A percentile compares a stretch with the other conserved stretches of the same genome.
These are phyloP conservation scores for Thermothelomyces thermophilus DNA, from an alignment of 2,329 filamentous ascomycete species.

Conservation along the genomic window DNA sequence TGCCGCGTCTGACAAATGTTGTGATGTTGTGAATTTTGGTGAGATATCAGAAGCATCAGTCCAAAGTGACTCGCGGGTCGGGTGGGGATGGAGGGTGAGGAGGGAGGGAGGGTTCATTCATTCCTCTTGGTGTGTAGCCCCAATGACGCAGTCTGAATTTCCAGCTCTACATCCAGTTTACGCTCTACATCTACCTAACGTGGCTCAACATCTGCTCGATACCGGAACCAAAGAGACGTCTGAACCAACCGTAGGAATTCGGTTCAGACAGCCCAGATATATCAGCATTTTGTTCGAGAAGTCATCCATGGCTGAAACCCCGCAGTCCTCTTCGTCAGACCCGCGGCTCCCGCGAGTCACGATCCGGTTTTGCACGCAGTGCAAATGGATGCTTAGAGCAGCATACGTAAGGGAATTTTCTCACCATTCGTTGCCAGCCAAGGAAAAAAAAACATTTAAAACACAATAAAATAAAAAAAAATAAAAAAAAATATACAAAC, in stretches of 20 bases:
- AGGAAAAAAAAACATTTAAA: neutral
- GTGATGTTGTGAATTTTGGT: too few relatives aligned
- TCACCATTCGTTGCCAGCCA: neutral
- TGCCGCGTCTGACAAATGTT: too few relatives aligned
- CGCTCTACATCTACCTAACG: too few relatives aligned
- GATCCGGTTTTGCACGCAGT: slow-evolving; percentile 92
- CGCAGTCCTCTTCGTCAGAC: neutral
- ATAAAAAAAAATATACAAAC: neutral
- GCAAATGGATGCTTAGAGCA: slow-evolving; percentile 82
- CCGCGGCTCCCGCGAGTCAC: slow-evolving; percentile 61
- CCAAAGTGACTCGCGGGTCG: too few relatives aligned
- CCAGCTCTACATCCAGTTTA: too few relatives aligned
- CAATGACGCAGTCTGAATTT: slow-evolving; percentile 13
- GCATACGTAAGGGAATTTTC: slow-evolving; percentile 60
- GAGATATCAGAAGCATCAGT: too few relatives aligned
- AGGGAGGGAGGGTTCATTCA: too few relatives aligned
- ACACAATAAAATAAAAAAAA: neutral
- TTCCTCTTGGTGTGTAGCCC: neutral
- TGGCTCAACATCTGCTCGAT: too few relatives aligned
- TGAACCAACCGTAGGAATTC: too few relatives aligned
- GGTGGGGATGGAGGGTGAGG: too few relatives aligned
- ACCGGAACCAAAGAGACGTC: too few relatives aligned
- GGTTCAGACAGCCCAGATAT: neutral
- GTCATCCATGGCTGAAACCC: neutral
- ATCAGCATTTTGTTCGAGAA: neutral